phyloP scores from a whole-genome alignment of 139 green algal genomes.

The Micromonas commoda region DNA sequence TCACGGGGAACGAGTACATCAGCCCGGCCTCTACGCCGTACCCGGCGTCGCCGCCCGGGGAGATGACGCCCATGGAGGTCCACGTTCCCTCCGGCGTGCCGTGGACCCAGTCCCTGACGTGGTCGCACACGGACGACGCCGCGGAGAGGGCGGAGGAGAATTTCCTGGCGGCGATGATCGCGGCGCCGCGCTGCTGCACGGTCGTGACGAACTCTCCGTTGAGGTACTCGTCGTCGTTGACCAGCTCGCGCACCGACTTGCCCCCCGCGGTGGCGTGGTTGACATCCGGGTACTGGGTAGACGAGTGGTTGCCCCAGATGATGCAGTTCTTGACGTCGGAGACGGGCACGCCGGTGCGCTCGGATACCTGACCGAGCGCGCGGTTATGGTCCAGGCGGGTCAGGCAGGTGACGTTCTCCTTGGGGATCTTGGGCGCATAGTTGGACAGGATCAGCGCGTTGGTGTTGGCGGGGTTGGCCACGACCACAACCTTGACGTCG shows the following conservation, averaged over 20 bases:
- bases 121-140: conserved; percentile 79
- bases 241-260: conserved; percentile 54
- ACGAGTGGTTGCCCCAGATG: conserved; percentile 97
- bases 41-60: conserved; percentile 45
- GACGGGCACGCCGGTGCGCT: conserved; percentile 56
- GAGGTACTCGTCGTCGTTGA: conserved; percentile 52
- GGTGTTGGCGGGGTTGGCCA: conserved; percentile 93
- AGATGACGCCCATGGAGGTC: conserved; percentile 88
- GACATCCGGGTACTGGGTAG: conserved; percentile 90
- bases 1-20: conserved; percentile 82
- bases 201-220: conserved; percentile 76
- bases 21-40: conserved; percentile 69
- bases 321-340: conserved; percentile 81
- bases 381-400: conserved; percentile 95
- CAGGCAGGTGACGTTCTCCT: conserved; percentile 85
- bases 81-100: conserved; percentile 60
- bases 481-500: conserved; percentile 84
- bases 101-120: conserved; percentile 82
- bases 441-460: conserved; percentile 83
- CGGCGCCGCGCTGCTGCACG: conserved; percentile 87
- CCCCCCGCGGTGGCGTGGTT: conserved; percentile 73
- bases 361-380: conserved; percentile 74
- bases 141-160: conserved; percentile 78
- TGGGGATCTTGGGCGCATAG: conserved; percentile 69
- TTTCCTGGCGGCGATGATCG: conserved; percentile 86